A percentile compares a stretch with the other conserved stretches of the same genome.
Evolutionary conservation across 1,139 yeast species (phyloP).

Genomic region (Blastobotrys buckinghamii): DNA sequence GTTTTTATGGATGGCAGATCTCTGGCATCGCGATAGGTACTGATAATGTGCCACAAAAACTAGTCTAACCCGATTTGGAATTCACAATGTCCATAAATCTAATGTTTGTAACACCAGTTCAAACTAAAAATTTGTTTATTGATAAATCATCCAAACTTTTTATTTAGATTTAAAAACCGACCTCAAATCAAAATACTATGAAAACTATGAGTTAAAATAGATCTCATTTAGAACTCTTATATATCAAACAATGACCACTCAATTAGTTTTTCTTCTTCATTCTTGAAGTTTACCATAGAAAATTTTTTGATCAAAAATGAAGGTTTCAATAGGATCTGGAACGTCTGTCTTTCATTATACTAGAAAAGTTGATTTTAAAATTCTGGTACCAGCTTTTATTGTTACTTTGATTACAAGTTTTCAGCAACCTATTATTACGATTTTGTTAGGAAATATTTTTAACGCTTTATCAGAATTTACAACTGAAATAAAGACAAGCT

Average conservation of each 20-base stretch:
- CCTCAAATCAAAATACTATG: no score
- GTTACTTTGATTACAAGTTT: slow-evolving; percentile 41
- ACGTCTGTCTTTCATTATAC: slow-evolving; percentile 9
- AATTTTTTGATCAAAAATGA: not conserved
- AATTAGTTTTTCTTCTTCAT: no score
- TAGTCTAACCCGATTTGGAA: not conserved
- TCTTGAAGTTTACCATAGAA: no score
- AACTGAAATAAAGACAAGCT: slow-evolving; percentile 25
- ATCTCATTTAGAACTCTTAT: no score
- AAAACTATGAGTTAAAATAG: no score
- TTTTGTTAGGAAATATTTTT: slow-evolving; percentile 63
- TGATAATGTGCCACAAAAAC: not conserved
- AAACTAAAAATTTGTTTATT: no score
- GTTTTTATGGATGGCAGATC: no score
- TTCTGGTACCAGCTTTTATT: slow-evolving; percentile 24
- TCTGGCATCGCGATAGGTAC: no score
- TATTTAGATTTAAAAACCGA: no score
- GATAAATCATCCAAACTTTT: no score
- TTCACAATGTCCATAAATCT: not conserved
- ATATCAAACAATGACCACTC: no score
- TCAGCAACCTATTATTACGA: slow-evolving; percentile 57
- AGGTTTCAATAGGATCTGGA: slow-evolving; percentile 2
- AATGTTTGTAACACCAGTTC: no score
- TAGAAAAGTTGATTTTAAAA: slow-evolving; percentile 20
- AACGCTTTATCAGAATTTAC: slow-evolving; percentile 41